Base-by-base conservation (phyloP, 2,329 filamentous ascomycete species). In the Stromatinia cepivora region DNA sequence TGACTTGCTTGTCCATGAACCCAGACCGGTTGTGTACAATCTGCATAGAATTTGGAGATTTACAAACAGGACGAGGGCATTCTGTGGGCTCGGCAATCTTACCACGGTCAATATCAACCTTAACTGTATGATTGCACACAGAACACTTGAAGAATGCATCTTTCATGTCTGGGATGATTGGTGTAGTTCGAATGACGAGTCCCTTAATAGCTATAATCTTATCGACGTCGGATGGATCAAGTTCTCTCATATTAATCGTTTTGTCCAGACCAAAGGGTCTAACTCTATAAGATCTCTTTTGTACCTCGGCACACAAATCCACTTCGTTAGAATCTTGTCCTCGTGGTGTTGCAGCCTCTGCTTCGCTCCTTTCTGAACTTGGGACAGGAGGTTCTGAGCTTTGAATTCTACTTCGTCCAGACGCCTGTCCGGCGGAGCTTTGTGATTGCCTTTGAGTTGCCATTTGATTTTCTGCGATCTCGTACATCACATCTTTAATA, bases 121-220 rank as follows among this genome's bases (percentile, higher is more conserved):
- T 92, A 71, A 97, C 88, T 5, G 92, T 94, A 80, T 97, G 93
- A 76, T 93, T 93, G 81, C 95, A 99, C 36, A 94, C 88, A 70
- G 93, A 92, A 82, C 95, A 99, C 72, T 92, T 91, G 87, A 99
- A 99, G 82, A 97, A 97, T 0, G 95, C 95, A 78, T 97, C 92
- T 81, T 96, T 97, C 96, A 99, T 99, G 76, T 99, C 95, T 0
- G 95, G 95, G 73, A 99, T 98, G 73, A 99, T 92, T 0, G 95
- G 93, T 0, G 95, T 98, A 4, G 95, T 92, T 72, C 95, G 90
- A 77, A 99, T 99, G 71, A 99, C 95, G 22, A 99, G 85, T 58
- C 95, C 95, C 81, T 98, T 99, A 81, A 99, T 90, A 73, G 90
- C 92, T 73, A 99, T 90, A 73, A 99, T 87, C 78, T 96, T 96